Conservation (phyloP, 2,329 filamentous ascomycete genomes). For the Ophiostoma tasmaniense region DNA sequence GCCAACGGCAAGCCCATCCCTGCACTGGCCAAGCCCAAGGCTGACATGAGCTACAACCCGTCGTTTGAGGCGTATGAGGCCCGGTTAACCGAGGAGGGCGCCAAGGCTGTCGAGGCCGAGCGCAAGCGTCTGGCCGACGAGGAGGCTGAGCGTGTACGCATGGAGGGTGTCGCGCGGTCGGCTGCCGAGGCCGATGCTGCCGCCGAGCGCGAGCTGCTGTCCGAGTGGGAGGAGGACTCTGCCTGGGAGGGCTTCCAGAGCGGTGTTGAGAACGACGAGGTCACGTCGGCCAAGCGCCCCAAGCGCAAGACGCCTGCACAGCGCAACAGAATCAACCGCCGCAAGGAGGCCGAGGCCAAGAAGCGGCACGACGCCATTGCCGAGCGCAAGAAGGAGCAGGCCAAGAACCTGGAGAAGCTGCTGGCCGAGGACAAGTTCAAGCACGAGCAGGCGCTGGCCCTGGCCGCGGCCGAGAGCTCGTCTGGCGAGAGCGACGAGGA, state of each 20-base stretch:
- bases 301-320: conserved; percentile 79
- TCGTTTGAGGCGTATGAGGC: conserved; percentile 76
- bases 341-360: conserved; percentile 76
- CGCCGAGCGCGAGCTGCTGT: conserved; percentile 55
- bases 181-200: conserved; percentile 68
- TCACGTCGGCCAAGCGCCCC: conserved; percentile 58
- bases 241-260: conserved; percentile 89
- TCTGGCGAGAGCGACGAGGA: conserved; percentile 44
- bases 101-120: conserved; percentile 72
- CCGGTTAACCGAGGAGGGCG: conserved; percentile 64
- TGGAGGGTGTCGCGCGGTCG: conserved; percentile 60
- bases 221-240: conserved; percentile 76
- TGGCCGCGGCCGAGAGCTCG: conserved; percentile 36
- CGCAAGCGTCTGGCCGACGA: conserved; percentile 60
- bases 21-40: conserved; percentile 68
- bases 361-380: conserved; percentile 67
- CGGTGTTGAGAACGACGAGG: conserved; percentile 54
- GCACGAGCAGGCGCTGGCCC: conserved; percentile 44
- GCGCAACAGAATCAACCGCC: conserved; percentile 77
- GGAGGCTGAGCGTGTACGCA: conserved; percentile 56
- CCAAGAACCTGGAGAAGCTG: conserved; percentile 62
- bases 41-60: conserved; percentile 89
- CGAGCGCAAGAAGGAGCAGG: conserved; percentile 64
- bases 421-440: conserved; percentile 56
- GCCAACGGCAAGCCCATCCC: conserved; percentile 72